Evolutionary conservation across 345 rosid species (phyloP).

Genomic region (Dipteronia sinensis): DNA sequence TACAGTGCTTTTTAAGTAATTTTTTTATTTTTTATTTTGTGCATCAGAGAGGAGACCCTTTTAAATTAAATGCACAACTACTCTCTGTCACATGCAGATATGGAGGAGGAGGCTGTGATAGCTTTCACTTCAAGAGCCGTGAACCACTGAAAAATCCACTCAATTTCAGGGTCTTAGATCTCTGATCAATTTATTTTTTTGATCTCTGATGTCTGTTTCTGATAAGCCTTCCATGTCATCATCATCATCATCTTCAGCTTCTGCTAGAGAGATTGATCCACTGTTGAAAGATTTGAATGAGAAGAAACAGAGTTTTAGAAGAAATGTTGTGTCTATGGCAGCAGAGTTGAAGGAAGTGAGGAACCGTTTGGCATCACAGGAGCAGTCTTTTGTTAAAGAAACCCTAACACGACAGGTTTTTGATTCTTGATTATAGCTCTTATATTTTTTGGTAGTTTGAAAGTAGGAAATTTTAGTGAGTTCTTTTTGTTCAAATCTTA

Average conservation of each 20-base stretch:
- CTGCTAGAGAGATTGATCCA: constrained; percentile 65
- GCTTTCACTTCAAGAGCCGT: constrained; percentile 26
- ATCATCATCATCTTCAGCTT: constrained; percentile 16
- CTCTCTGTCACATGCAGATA: constrained; percentile 52
- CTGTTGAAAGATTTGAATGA: constrained; percentile 82
- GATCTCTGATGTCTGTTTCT: constrained; percentile 40
- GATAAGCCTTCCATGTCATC: constrained; percentile 29
- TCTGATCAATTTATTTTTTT: background rate
- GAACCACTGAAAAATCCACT: background rate
- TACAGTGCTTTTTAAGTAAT: background rate
- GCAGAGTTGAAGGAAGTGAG: constrained; percentile 83
- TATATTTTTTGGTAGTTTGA: background rate
- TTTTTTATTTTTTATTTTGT: background rate
- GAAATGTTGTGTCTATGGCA: constrained; percentile 84
- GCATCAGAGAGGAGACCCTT: background rate
- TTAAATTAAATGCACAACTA: constrained; percentile 33
- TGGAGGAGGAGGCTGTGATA: constrained; percentile 12
- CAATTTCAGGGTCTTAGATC: constrained; percentile 3
- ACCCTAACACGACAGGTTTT: constrained; percentile 67
- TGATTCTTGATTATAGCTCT: constrained; percentile 9
- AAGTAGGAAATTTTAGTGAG: background rate
- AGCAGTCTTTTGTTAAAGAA: constrained; percentile 72
- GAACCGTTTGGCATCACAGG: constrained; percentile 65
- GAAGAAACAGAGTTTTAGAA: constrained; percentile 83
- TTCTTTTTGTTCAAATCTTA: constrained; percentile 4